Conservation (phyloP, 805 yeast genomes). For the Lipomyces anomalus region DNA sequence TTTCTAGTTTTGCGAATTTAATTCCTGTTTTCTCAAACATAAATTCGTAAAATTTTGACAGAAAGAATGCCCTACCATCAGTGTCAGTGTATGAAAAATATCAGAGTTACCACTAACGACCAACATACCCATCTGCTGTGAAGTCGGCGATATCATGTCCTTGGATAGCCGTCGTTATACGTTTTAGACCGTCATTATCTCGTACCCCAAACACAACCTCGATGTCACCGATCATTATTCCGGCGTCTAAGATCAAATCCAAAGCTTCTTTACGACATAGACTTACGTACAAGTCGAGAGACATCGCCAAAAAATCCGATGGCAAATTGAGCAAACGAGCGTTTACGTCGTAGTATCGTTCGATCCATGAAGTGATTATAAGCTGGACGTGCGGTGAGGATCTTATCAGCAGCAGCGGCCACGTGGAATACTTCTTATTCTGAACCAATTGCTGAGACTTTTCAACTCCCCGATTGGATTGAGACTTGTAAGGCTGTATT, state of each 20-base stretch:
- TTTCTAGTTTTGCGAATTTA: background rate
- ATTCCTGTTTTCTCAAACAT: constrained; percentile 5
- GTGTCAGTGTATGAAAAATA: constrained; percentile 1
- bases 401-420: background rate
- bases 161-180: background rate
- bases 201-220: too few species aligned
- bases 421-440: too few species aligned
- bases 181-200: background rate
- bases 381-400: constrained; percentile 6
- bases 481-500: background rate
- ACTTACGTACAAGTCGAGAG: constrained; percentile 11
- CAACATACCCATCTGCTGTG: too few species aligned
- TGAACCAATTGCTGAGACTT: too few species aligned
- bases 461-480: background rate
- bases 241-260: background rate
- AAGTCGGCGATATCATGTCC: background rate
- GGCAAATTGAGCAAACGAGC: constrained; percentile 5
- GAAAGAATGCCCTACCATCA: constrained; percentile 1
- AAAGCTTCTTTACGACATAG: constrained; percentile 5
- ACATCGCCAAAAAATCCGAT: constrained; percentile 1
- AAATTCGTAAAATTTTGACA: background rate
- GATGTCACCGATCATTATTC: too few species aligned
- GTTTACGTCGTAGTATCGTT: constrained; percentile 7
- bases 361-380: constrained; percentile 13
- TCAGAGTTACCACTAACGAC: background rate